phyloP scores from a whole-genome alignment of 2,329 filamentous ascomycete species.

The Bretziella fagacearum region DNA sequence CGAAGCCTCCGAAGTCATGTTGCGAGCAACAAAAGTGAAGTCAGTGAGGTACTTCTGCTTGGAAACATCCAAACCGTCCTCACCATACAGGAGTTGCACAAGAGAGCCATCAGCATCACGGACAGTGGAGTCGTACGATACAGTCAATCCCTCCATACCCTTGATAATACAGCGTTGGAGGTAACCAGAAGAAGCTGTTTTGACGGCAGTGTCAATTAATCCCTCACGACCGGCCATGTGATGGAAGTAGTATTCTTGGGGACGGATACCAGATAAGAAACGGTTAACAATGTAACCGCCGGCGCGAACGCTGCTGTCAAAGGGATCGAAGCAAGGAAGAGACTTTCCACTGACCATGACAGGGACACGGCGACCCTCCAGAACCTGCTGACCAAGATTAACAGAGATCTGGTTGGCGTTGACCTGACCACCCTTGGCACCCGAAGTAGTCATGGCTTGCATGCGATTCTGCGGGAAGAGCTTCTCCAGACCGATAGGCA shows the following conservation, averaged over 20 bases:
- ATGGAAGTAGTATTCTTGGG: constrained; percentile 98
- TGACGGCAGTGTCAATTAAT: constrained; percentile 96
- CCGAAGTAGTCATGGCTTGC: constrained; percentile 96
- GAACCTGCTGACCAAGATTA: constrained; percentile 88
- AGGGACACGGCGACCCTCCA: constrained; percentile 87
- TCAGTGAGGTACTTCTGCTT: constrained; percentile 85
- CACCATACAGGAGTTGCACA: constrained; percentile 90
- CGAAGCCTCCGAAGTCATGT: constrained; percentile 63
- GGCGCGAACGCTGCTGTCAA: constrained; percentile 73
- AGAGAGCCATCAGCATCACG: constrained; percentile 85
- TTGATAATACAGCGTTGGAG: constrained; percentile 95
- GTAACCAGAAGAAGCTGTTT: constrained; percentile 93
- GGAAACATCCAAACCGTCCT: constrained; percentile 85
- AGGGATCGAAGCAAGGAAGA: constrained; percentile 81
- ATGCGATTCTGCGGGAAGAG: constrained; percentile 94
- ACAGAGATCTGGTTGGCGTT: constrained; percentile 97
- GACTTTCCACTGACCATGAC: constrained; percentile 97
- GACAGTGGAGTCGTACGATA: constrained; percentile 87
- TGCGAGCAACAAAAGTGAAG: constrained; percentile 79
- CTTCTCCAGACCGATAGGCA: constrained; percentile 72
- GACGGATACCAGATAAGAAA: constrained; percentile 93
- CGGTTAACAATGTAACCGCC: constrained; percentile 89
- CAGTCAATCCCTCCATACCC: constrained; percentile 87
- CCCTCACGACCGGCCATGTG: constrained; percentile 98
- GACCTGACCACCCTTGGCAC: constrained; percentile 81